These are phyloP conservation scores for Anthoceros angustus DNA, from an alignment of 225 moss, liverwort and hornwort species.

Conservation along the genomic window DNA sequence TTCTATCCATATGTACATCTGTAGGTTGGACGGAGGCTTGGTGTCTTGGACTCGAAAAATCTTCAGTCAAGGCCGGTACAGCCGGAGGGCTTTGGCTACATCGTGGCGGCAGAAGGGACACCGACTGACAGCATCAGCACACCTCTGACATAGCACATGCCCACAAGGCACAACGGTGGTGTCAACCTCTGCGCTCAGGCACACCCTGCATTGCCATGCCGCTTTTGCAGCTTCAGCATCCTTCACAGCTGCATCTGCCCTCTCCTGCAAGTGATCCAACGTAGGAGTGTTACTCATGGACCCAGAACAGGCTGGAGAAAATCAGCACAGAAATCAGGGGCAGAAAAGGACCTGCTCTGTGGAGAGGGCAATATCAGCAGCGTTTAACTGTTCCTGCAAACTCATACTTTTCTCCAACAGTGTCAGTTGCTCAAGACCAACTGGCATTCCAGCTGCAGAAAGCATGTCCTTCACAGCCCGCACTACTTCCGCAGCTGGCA, in stretches of 20 bases:
- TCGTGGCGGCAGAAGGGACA: conserved; percentile 76
- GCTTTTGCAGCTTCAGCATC: conserved; percentile 65
- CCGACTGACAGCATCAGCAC: conserved; percentile 56
- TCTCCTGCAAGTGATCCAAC: conserved; percentile 28
- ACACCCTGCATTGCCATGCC: conserved; percentile 76
- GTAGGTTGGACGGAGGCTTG: too few species aligned
- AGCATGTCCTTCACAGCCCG: conserved; percentile 67
- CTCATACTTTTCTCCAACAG: conserved; percentile 52
- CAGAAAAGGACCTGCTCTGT: conserved; percentile 40
- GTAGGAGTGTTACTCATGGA: not conserved
- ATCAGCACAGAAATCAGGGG: not conserved
- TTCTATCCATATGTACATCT: too few species aligned
- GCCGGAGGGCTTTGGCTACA: conserved; percentile 44
- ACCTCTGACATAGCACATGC: conserved; percentile 63
- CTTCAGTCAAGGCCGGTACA: conserved; percentile 51
- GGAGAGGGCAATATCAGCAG: conserved; percentile 45
- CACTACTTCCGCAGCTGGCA: conserved; percentile 58
- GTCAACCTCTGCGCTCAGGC: conserved; percentile 62
- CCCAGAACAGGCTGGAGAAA: not conserved
- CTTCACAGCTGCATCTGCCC: conserved; percentile 47
- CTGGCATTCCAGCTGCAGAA: conserved; percentile 66
- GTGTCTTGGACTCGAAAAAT: too few species aligned
- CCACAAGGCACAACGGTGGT: conserved; percentile 79
- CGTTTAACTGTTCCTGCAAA: conserved; percentile 59
- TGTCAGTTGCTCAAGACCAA: conserved; percentile 44